Evolutionary conservation across 2,329 filamentous ascomycete species (phyloP).

Genomic region (Alternaria alternata): DNA sequence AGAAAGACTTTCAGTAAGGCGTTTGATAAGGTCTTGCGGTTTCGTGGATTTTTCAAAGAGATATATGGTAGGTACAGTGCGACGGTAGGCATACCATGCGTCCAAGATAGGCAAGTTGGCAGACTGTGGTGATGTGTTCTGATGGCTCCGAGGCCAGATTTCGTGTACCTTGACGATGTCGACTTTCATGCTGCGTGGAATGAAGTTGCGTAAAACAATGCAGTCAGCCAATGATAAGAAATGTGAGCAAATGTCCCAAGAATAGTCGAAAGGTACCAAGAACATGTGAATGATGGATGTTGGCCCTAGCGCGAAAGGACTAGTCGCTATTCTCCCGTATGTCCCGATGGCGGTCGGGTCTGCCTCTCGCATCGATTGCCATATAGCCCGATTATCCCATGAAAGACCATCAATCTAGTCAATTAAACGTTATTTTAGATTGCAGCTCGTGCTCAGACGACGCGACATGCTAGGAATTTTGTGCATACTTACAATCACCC

Average conservation of each 20-base stretch:
- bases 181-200: neutral
- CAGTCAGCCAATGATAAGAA: neutral
- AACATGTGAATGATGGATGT: neutral
- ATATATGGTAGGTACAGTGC: neutral
- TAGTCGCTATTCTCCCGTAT: neutral
- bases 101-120: neutral
- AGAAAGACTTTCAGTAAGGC: neutral
- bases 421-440: fast-evolving
- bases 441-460: too few species aligned
- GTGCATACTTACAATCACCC: too few species aligned
- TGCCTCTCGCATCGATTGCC: neutral
- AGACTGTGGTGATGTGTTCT: neutral
- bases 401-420: too few species aligned
- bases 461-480: too few species aligned
- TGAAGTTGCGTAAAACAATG: neutral
- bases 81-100: neutral
- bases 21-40: neutral
- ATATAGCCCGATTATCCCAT: too few species aligned
- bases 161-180: neutral
- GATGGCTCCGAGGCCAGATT: neutral
- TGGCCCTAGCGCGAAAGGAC: neutral
- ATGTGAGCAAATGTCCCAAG: neutral
- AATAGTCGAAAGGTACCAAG: neutral
- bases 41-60: neutral
- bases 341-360: neutral